Conservation (phyloP, 768 basidiomycete species). For the Hemileccinum impolitum region DNA sequence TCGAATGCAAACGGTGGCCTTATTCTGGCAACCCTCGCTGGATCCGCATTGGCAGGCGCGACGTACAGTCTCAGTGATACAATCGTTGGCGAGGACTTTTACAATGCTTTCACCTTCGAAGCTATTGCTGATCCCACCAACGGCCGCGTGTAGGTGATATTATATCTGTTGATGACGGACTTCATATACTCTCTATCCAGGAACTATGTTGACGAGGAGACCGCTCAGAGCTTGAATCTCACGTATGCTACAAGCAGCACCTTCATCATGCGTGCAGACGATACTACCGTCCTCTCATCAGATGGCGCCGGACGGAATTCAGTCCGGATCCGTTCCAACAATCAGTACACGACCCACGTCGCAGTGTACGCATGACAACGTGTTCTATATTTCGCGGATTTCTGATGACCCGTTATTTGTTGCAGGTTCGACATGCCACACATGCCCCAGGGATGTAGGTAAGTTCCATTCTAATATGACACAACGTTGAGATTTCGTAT, state of each 20-base stretch:
- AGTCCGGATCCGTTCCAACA: slow-evolving; percentile 31
- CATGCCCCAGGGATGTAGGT: slow-evolving; percentile 37
- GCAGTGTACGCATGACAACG: slow-evolving; percentile 23
- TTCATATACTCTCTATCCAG: slow-evolving; percentile 11
- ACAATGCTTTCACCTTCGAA: slow-evolving; percentile 31
- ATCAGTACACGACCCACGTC: slow-evolving; percentile 35
- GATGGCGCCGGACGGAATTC: slow-evolving; percentile 35
- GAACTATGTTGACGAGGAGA: slow-evolving; percentile 32
- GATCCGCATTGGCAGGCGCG: slow-evolving; percentile 17
- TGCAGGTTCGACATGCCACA: slow-evolving; percentile 33
- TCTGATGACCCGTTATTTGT: not conserved
- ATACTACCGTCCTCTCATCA: slow-evolving; percentile 28
- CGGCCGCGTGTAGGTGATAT: slow-evolving; percentile 33
- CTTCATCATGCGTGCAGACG: slow-evolving; percentile 37
- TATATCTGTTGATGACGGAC: not conserved
- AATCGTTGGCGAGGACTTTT: slow-evolving; percentile 31
- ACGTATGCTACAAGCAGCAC: slow-evolving; percentile 25
- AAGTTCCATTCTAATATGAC: slow-evolving; percentile 6
- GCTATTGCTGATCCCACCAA: slow-evolving; percentile 35
- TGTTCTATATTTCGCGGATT: not conserved
- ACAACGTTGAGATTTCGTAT: not conserved
- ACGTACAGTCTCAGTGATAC: slow-evolving; percentile 26
- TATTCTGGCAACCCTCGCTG: slow-evolving; percentile 10
- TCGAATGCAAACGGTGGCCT: slow-evolving; percentile 1
- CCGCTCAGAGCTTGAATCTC: slow-evolving; percentile 27